Base-by-base conservation (phyloP, 257 asterid genomes). In the Salvia splendens region DNA sequence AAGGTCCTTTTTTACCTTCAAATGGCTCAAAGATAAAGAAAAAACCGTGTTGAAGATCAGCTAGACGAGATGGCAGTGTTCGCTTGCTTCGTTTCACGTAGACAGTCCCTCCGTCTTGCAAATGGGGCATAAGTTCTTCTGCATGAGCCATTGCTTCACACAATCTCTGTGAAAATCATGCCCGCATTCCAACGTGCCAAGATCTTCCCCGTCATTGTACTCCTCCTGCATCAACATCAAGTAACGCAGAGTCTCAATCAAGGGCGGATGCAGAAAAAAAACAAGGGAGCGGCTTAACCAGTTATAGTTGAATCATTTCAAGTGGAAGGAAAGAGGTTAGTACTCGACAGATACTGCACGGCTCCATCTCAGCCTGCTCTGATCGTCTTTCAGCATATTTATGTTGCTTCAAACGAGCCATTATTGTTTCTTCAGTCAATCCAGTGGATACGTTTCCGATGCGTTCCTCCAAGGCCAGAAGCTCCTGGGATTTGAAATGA, bases 381-480 rank as follows among this genome's bases (percentile, higher is more conserved):
- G 68, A 49, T 32, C 35, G 47, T 30, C 32, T 10, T 64, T 51
- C 68, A 3, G 38, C 20, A 48, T 72, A 78, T 46, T 67, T 83
- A 12, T 9, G 69, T 42, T 47, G 83, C 83, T 85, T 87, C 84
- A 87, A 74, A 49, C 65, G 66, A 12, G 61, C 66, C 53, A 16
- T 49, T 65, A 87, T 83, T 52, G 75, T 71, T 64, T 79, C 91
- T 67, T 83, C 91, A 6, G 17, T 85, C 68, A 87, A 67, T 36
- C 95, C 95, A 2, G 95, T 85, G 76, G 86, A 85, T 15, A 85
- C 91, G 15, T 77, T 68, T 36, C 95, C 95, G 12, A 87, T 87
- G 24, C 85, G 89, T 46, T 86, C 90, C 73, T 74, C 94, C 59
- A 86, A 62, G 49, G 90, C 88, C 77, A 86, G 54, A 42, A 86